Conservation (phyloP, 2,329 filamentous ascomycete genomes). For the Penicillium sp. region DNA sequence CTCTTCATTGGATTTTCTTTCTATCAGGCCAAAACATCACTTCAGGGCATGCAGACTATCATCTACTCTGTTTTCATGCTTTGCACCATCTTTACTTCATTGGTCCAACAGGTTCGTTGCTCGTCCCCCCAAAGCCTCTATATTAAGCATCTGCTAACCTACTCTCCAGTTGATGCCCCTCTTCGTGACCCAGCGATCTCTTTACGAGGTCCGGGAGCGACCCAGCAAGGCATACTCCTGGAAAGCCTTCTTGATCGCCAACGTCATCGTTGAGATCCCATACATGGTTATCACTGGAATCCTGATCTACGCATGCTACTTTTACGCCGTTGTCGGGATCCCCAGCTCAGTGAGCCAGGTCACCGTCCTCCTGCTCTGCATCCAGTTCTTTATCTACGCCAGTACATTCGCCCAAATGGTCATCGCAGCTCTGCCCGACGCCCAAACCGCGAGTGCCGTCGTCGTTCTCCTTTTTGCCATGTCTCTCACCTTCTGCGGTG, state of each 20-base stretch:
- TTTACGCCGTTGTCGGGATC: constrained; percentile 70
- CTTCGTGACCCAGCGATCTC: constrained; percentile 74
- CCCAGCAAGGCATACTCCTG: constrained; percentile 82
- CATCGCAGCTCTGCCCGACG: constrained; percentile 71
- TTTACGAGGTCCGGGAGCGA: constrained; percentile 82
- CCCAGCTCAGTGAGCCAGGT: constrained; percentile 66
- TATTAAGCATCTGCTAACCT: constrained; percentile 34
- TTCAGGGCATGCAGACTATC: constrained; percentile 78
- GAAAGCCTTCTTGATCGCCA: constrained; percentile 79
- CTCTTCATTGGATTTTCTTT: constrained; percentile 84
- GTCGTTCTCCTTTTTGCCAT: constrained; percentile 76
- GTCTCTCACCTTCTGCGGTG: constrained; percentile 71
- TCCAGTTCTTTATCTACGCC: constrained; percentile 74
- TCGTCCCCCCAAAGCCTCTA: constrained; percentile 55
- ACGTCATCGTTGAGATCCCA: constrained; percentile 79
- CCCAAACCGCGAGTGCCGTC: constrained; percentile 71
- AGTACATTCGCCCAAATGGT: constrained; percentile 77
- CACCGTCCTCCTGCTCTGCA: constrained; percentile 74
- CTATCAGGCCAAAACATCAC: constrained; percentile 66
- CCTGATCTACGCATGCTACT: constrained; percentile 76
- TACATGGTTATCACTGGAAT: constrained; percentile 75
- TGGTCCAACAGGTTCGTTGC: constrained; percentile 43
- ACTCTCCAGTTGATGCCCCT: constrained; percentile 65
- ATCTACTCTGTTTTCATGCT: constrained; percentile 84
- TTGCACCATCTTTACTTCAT: constrained; percentile 63